Evolutionary conservation across 345 rosid genomes (phyloP).

Genomic region (Rhizophora apiculata): DNA sequence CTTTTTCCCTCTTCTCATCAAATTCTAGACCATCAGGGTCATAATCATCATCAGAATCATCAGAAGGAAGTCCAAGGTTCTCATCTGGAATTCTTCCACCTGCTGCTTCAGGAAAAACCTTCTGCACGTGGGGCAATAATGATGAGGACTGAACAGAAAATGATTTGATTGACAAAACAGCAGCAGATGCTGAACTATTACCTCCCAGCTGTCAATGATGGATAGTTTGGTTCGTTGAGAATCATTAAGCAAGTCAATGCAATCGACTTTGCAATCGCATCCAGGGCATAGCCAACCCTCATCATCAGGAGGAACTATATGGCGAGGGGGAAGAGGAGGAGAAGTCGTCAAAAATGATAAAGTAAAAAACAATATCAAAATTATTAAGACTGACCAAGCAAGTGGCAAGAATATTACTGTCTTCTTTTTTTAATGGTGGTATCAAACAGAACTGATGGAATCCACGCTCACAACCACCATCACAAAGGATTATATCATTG

Average conservation of each 20-base stretch:
- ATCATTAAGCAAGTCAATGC: constrained; percentile 71
- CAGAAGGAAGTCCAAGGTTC: constrained; percentile 68
- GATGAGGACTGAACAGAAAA: neutral
- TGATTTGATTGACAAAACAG: constrained; percentile 1
- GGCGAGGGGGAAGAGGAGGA: constrained; percentile 15
- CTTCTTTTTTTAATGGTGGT: constrained; percentile 87
- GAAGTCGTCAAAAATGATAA: neutral
- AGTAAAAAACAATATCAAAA: constrained; percentile 11
- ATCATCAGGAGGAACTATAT: constrained; percentile 87
- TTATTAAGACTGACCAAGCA: constrained; percentile 18
- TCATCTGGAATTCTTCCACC: constrained; percentile 49
- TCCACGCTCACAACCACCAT: constrained; percentile 90
- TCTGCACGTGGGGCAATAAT: constrained; percentile 45
- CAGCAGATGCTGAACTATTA: constrained; percentile 12
- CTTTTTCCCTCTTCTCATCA: no score
- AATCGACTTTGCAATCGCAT: constrained; percentile 84
- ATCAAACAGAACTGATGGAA: constrained; percentile 90
- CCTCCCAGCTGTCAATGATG: constrained; percentile 81
- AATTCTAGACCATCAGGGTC: constrained; percentile 46
- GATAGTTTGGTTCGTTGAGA: constrained; percentile 65
- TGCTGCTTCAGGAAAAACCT: constrained; percentile 78
- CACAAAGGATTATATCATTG: constrained; percentile 95
- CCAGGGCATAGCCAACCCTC: constrained; percentile 97
- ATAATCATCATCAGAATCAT: constrained; percentile 87
- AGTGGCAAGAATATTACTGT: constrained; percentile 54